Evolutionary conservation across 75 land plant species (phyloP).

Genomic region (Selaginella tamariscina): DNA sequence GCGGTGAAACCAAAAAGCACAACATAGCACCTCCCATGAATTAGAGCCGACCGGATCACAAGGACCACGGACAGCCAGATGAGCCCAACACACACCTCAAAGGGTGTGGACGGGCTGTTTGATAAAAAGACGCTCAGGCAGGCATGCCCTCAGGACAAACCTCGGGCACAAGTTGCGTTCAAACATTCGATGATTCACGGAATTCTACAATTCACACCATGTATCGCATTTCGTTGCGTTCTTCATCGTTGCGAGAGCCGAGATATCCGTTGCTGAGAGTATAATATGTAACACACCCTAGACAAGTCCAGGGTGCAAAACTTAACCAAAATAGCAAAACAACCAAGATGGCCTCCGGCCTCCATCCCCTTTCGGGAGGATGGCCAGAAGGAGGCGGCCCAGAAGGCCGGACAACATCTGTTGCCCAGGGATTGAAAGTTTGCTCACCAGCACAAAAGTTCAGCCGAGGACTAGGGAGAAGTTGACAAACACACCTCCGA

Average conservation of each 20-base stretch:
- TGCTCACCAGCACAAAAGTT: slow-evolving; percentile 4
- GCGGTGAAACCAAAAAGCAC: slow-evolving; percentile 6
- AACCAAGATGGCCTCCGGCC: neutral
- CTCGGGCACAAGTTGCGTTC: slow-evolving; percentile 18
- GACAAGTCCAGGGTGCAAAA: neutral
- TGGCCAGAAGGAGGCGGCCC: neutral
- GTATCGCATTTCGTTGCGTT: slow-evolving; percentile 18
- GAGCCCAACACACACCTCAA: neutral
- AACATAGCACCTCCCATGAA: slow-evolving; percentile 3
- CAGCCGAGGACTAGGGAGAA: slow-evolving; percentile 3
- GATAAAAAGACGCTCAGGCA: slow-evolving; percentile 13
- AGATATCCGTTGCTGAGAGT: slow-evolving; percentile 27
- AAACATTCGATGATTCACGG: slow-evolving; percentile 26
- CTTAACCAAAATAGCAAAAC: slow-evolving; percentile 2
- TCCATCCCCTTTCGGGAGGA: neutral
- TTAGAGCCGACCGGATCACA: slow-evolving; percentile 7
- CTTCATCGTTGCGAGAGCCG: slow-evolving; percentile 19
- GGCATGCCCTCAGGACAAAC: slow-evolving; percentile 13
- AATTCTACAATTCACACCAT: slow-evolving; percentile 27
- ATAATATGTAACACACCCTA: neutral
- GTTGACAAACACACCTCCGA: neutral
- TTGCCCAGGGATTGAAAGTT: neutral
- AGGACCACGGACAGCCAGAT: slow-evolving; percentile 1
- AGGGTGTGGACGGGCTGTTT: neutral
- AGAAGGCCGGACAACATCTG: slow-evolving; percentile 1